These are phyloP conservation scores for Ogataea naganishii DNA, from an alignment of 805 yeast genomes.

Conservation along the genomic window DNA sequence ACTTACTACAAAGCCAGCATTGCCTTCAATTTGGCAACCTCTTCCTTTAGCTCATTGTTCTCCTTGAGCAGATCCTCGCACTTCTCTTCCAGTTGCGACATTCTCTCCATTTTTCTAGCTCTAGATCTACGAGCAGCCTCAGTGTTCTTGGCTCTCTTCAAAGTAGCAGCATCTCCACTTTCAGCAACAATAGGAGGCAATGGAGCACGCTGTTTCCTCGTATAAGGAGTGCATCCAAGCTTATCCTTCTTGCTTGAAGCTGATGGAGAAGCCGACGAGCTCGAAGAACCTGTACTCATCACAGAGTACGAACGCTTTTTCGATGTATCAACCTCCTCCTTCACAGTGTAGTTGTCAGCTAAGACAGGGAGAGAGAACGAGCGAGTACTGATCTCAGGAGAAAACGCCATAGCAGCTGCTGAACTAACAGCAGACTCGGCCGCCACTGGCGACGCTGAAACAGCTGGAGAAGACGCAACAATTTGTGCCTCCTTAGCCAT, in stretches of 20 bases:
- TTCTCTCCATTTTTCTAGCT: constrained; percentile 86
- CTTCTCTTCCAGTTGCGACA: constrained; percentile 71
- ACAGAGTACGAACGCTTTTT: constrained; percentile 17
- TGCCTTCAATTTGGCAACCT: constrained; percentile 35
- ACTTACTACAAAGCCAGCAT: constrained; percentile 29
- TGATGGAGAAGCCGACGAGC: not conserved
- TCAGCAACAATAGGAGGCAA: constrained; percentile 60
- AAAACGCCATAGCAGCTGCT: constrained; percentile 3
- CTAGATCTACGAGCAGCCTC: constrained; percentile 95
- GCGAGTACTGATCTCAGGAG: constrained; percentile 5
- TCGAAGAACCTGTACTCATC: constrained; percentile 3
- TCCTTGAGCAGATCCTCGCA: constrained; percentile 56
- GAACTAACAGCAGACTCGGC: constrained; percentile 12
- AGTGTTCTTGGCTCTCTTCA: constrained; percentile 94
- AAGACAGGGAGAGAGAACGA: not conserved
- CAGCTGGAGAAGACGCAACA: constrained; percentile 9
- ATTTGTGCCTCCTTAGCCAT: constrained; percentile 1
- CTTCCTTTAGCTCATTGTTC: constrained; percentile 53
- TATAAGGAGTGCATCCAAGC: constrained; percentile 68
- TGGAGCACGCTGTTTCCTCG: constrained; percentile 72
- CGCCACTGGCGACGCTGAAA: not conserved
- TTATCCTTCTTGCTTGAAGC: constrained; percentile 43
- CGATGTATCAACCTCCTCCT: constrained; percentile 2
- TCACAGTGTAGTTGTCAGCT: constrained; percentile 1
- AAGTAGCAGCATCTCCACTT: constrained; percentile 53